These are phyloP conservation scores for Fusarium oxysporum DNA, from an alignment of 2,329 filamentous ascomycete genomes.

Conservation along the genomic window DNA sequence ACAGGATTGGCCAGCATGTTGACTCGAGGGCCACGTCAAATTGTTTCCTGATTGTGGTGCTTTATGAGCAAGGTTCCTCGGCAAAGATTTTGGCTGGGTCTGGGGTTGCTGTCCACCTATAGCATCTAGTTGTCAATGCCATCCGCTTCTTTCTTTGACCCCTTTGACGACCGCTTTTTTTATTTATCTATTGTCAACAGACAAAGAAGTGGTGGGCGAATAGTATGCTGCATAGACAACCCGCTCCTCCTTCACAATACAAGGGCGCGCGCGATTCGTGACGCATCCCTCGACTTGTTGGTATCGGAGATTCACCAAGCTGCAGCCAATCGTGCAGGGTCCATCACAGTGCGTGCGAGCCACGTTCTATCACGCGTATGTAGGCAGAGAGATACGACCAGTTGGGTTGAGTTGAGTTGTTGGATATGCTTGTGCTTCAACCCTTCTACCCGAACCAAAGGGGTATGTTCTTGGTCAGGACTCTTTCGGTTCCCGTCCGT, in stretches of 20 bases:
- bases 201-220: slow-evolving; percentile 20
- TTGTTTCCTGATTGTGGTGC: slow-evolving; percentile 22
- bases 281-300: slow-evolving; percentile 41
- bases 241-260: slow-evolving; percentile 25
- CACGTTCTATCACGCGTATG: slow-evolving; percentile 17
- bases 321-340: slow-evolving; percentile 36
- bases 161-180: slow-evolving; percentile 6
- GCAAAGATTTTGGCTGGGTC: slow-evolving; percentile 18
- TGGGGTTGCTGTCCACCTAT: slow-evolving; percentile 2
- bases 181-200: slow-evolving; percentile 22
- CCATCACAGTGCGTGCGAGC: slow-evolving; percentile 36
- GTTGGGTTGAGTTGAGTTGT: slow-evolving; percentile 27
- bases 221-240: slow-evolving; percentile 8
- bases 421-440: slow-evolving; percentile 34
- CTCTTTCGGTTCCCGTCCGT: neutral
- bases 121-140: neutral
- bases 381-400: slow-evolving; percentile 6
- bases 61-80: slow-evolving; percentile 11
- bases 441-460: slow-evolving; percentile 37
- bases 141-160: neutral
- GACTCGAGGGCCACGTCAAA: neutral
- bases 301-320: slow-evolving; percentile 35
- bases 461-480: slow-evolving; percentile 1
- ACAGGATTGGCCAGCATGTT: neutral
- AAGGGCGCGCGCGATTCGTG: slow-evolving; percentile 39